phyloP scores from a whole-genome alignment of 108 stramenopile genomes.

The Pseudonitzschia pungens region DNA sequence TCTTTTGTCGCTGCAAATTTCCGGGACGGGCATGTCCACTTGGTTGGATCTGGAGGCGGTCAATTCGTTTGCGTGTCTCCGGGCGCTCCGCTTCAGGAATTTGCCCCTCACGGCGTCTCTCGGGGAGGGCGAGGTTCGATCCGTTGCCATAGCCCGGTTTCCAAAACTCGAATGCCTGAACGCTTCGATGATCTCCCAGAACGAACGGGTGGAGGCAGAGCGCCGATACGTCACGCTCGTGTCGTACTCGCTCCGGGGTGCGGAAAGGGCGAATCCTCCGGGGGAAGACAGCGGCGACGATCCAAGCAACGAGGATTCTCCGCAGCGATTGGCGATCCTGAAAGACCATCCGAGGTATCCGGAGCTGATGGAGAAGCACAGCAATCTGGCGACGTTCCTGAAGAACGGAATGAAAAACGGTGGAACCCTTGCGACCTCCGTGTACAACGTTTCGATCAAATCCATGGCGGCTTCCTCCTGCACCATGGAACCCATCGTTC shows the following conservation, averaged over 20 bases:
- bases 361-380: conserved; percentile 51
- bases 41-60: conserved; percentile 75
- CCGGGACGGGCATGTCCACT: conserved; percentile 53
- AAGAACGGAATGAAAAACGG: conserved; percentile 3
- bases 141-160: conserved; percentile 74
- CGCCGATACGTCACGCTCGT: conserved; percentile 64
- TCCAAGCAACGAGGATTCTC: background rate
- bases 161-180: conserved; percentile 65
- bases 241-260: conserved; percentile 9
- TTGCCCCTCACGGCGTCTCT: conserved; percentile 65
- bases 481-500: conserved; percentile 67
- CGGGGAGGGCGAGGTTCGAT: conserved; percentile 77
- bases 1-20: conserved; percentile 63
- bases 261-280: background rate
- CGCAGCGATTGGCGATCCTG: conserved; percentile 21
- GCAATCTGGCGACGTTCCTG: conserved; percentile 44
- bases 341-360: conserved; percentile 63
- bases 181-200: conserved; percentile 57
- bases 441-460: conserved; percentile 69
- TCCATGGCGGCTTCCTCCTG: conserved; percentile 77
- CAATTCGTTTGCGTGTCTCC: conserved; percentile 42
- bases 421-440: conserved; percentile 45
- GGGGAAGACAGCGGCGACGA: background rate
- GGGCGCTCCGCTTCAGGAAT: conserved; percentile 61
- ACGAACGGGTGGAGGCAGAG: conserved; percentile 82